Base-by-base conservation (phyloP, 768 basidiomycete species). In the Termitomyces sp. region DNA sequence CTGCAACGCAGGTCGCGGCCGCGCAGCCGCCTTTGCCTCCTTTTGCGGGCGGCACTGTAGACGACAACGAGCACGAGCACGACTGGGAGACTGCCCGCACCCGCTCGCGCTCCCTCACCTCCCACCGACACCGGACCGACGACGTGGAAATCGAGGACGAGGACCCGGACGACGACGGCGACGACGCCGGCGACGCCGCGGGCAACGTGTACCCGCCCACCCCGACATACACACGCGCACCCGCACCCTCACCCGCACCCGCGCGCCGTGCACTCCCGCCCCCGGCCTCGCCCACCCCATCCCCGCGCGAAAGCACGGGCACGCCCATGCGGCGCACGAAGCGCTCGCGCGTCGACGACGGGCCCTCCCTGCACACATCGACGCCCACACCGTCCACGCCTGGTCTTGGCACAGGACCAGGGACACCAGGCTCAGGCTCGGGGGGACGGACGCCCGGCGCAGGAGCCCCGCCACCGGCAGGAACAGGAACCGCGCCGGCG, bases 191-290 rank as follows among this genome's bases (percentile, higher is more conserved):
- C 1, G 19, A 23, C 4, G 32, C 16, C 16, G 17, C 35, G 16
- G 6, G 35, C 35, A 37, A 37, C 35, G 35, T 9, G 2, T n/a
- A 6, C 32, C 34, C 10, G 0, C 21, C 5, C 12, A 21, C 28
- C 35, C 27, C 39, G 23, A 40, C 23, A 9, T 40, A 23, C 37
- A 3, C 39, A 5, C 23, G 5, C 51, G 5, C 51, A 11, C 35
- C 25, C 34, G 6, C 23, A 32, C 30, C 58, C 65, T 14, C 70
- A 74, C 1, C 71, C 74, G 60, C 68, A 6, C 78, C 78, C 61
- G 25, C 68, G 75, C 27, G 67, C 70, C 37, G 45, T 35, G 59
- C 66, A 34, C 58, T 65, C 9, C 63, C 58, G 35, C 37, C 48
- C 3, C 7, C 50, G 23, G 16, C 57, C 0, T 14, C 43, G 32